Evolutionary conservation across 2,329 filamentous ascomycete species (phyloP).

Genomic region (Fonsecaea pugnacius): DNA sequence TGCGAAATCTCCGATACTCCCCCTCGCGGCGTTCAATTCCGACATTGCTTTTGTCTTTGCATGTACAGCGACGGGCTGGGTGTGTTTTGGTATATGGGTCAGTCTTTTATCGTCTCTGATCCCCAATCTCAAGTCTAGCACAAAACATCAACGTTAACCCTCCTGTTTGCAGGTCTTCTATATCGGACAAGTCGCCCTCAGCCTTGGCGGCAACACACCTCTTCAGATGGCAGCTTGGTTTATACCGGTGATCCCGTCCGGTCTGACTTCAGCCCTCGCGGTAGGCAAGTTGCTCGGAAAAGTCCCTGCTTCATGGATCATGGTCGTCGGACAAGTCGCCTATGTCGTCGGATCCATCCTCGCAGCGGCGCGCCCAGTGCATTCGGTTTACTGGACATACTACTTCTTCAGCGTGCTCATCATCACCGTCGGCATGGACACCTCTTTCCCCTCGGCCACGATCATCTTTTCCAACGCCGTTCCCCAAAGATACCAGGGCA

Average conservation of each 20-base stretch:
- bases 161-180: slow-evolving; percentile 52
- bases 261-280: slow-evolving; percentile 42
- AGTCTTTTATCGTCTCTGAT: slow-evolving; percentile 48
- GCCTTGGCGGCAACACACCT: background rate
- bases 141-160: slow-evolving; percentile 40
- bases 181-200: slow-evolving; percentile 37
- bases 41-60: slow-evolving; percentile 61
- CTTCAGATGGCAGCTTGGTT: slow-evolving; percentile 1
- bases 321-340: slow-evolving; percentile 36
- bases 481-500: slow-evolving; percentile 53
- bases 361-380: slow-evolving; percentile 45
- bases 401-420: slow-evolving; percentile 41
- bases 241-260: background rate
- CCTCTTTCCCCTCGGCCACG: slow-evolving; percentile 67
- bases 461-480: slow-evolving; percentile 63
- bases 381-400: slow-evolving; percentile 51
- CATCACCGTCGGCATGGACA: slow-evolving; percentile 54
- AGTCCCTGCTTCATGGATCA: slow-evolving; percentile 22
- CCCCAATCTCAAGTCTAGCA: background rate
- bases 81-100: slow-evolving; percentile 54
- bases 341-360: slow-evolving; percentile 45
- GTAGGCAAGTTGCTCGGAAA: slow-evolving; percentile 26
- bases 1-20: slow-evolving; percentile 60
- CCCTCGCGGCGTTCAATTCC: slow-evolving; percentile 55
- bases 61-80: slow-evolving; percentile 60